A percentile compares a stretch with the other conserved stretches of the same genome.
These are phyloP conservation scores for Chlorokybus atmophyticus DNA, from an alignment of 139 green algal species.

Conservation along the genomic window DNA sequence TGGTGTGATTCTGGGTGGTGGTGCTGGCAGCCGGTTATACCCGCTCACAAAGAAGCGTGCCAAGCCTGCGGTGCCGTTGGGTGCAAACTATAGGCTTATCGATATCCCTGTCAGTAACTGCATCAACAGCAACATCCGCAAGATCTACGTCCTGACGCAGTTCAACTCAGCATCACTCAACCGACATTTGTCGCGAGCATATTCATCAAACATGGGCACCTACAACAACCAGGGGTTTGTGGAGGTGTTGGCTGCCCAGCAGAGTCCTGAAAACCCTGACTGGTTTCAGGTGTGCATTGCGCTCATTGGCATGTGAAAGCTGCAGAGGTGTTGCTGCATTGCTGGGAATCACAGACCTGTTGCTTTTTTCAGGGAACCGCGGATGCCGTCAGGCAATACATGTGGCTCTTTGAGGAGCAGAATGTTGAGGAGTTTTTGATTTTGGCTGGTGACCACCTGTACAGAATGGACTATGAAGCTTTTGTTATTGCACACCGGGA, in stretches of 20 bases:
- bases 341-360: too few relatives aligned
- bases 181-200: conserved; percentile 88
- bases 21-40: conserved; percentile 89
- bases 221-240: conserved; percentile 78
- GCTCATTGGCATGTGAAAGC: too few relatives aligned
- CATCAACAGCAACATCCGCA: conserved; percentile 97
- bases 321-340: too few relatives aligned
- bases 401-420: conserved; percentile 96
- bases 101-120: conserved; percentile 99
- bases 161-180: conserved; percentile 99
- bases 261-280: conserved; percentile 73
- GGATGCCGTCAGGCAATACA: conserved; percentile 96
- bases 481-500: conserved; percentile 87
- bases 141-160: conserved; percentile 99
- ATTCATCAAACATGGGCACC: conserved; percentile 82
- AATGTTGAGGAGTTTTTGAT: conserved; percentile 94
- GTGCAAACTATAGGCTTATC: conserved; percentile 98
- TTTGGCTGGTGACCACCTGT: conserved; percentile 96
- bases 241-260: conserved; percentile 92
- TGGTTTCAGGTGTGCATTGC: conserved; percentile 73
- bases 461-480: conserved; percentile 97
- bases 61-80: conserved; percentile 96
- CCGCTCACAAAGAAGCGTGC: conserved; percentile 98
- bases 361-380: conserved; percentile 83
- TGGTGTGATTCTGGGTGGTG: conserved; percentile 92